A percentile compares a stretch with the other conserved stretches of the same genome.
Evolutionary conservation across 805 yeast genomes (phyloP).

Genomic region (Scheffersomyces coipomensis): DNA sequence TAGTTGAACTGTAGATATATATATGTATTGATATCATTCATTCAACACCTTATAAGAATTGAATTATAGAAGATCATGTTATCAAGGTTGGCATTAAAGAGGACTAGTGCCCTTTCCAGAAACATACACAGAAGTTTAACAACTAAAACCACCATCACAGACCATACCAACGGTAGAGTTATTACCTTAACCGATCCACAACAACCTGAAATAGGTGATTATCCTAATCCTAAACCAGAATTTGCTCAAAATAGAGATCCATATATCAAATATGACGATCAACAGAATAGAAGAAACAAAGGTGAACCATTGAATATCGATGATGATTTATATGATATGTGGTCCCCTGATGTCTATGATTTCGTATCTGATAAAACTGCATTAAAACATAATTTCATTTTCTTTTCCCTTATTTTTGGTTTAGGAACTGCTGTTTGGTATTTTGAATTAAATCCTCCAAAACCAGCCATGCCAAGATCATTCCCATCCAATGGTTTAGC

Average conservation of each 20-base stretch:
- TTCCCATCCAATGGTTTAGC: constrained; percentile 78
- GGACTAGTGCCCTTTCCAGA: neutral
- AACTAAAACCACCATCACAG: constrained; percentile 25
- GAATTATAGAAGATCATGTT: too few relatives aligned
- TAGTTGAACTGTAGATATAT: too few relatives aligned
- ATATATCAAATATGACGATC: constrained; percentile 72
- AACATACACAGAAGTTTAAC: neutral
- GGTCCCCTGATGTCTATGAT: constrained; percentile 81
- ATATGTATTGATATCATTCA: too few relatives aligned
- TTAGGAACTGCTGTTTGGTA: constrained; percentile 44
- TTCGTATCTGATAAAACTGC: constrained; percentile 62
- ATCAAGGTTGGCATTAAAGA: constrained; percentile 8
- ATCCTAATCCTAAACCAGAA: constrained; percentile 58
- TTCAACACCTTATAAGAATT: too few relatives aligned
- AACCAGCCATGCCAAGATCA: constrained; percentile 73
- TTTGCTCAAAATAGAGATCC: constrained; percentile 70
- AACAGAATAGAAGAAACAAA: constrained; percentile 75
- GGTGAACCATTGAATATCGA: constrained; percentile 70
- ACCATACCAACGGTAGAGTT: constrained; percentile 37
- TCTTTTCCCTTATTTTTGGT: constrained; percentile 38
- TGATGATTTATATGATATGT: constrained; percentile 74
- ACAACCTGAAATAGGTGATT: constrained; percentile 50
- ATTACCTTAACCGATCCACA: constrained; percentile 41
- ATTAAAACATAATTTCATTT: constrained; percentile 51
- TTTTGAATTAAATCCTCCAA: constrained; percentile 56